Percentiles rank a stretch among this genome's conserved stretches.
phyloP scores from a whole-genome alignment of 1,284 basidiomycete species.

The Malassezia brasiliensis region DNA sequence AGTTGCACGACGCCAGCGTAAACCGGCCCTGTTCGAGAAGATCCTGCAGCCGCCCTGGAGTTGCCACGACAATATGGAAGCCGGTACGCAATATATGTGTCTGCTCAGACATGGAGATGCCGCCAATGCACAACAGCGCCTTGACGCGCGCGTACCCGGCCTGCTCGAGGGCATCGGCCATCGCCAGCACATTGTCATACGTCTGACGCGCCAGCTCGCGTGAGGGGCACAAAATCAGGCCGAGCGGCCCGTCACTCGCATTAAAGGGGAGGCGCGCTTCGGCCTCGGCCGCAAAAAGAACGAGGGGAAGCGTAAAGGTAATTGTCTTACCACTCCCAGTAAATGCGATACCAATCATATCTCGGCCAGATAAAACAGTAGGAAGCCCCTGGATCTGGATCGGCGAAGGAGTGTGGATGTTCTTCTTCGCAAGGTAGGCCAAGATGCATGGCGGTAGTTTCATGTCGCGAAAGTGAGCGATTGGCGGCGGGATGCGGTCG shows the following conservation, averaged over 20 bases:
- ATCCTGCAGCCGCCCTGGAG: conserved; percentile 51
- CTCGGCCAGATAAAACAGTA: conserved; percentile 57
- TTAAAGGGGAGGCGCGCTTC: conserved; percentile 79
- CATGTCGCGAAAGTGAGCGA: conserved; percentile 91
- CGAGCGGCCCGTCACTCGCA: conserved; percentile 88
- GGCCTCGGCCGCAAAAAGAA: conserved; percentile 67
- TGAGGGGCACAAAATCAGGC: conserved; percentile 69
- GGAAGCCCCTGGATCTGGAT: conserved; percentile 97
- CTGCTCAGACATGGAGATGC: conserved; percentile 95
- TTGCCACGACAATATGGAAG: conserved; percentile 88
- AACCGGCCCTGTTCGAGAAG: conserved; percentile 79
- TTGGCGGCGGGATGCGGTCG: conserved; percentile 82
- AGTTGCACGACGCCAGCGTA: conserved; percentile 68
- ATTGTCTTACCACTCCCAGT: conserved; percentile 52
- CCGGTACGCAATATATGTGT: conserved; percentile 77
- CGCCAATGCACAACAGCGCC: conserved; percentile 85
- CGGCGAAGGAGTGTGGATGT: conserved; percentile 78
- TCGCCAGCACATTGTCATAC: conserved; percentile 79
- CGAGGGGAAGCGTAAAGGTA: conserved; percentile 50
- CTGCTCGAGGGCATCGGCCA: conserved; percentile 71
- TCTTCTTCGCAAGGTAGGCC: conserved; percentile 65
- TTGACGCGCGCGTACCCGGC: conserved; percentile 66
- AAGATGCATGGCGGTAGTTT: conserved; percentile 81
- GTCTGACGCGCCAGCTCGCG: conserved; percentile 59
- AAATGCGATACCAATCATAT: conserved; percentile 52